Evolutionary conservation across 441 rosid species (phyloP), one percentile per base, ranked within the genome.

Genomic region (Monsonia emarginata): DNA sequence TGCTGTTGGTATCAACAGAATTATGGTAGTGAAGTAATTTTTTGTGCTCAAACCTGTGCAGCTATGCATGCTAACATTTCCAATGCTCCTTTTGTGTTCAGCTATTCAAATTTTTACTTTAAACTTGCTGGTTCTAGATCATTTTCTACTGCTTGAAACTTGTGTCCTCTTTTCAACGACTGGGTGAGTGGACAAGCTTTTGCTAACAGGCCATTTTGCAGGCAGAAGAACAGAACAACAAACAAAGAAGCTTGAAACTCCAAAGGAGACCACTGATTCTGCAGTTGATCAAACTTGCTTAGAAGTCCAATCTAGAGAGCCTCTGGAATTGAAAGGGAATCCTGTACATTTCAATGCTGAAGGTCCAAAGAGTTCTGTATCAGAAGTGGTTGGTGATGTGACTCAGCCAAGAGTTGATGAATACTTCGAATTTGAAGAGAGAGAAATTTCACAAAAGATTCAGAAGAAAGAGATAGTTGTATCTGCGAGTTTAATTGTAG

Each of bases 201-300:
- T 44, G 46, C 52, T 16, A 44, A 44, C 21, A 16, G 2, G 19
- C n/a, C 66, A 69, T 76, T 72, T 72, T 81, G 71, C 74, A 87
- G 96, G 85, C 71, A 75, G 63, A 67, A 67, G 73, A 64, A 71
- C 75, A 40, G 80, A 67, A 42, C 84, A 68, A 69, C 63, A 63
- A 46, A 64, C 58, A 64, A 73, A 65, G 75, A 75, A 74, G 70
- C 40, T 40, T 40, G 75, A 68, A 52, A 68, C 64, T 76, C 64
- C 70, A 25, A 59, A 60, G 67, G 66, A 44, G 1, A 34, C 78
- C 7, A 57, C 68, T 21, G 46, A 48, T 72, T 61, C 77, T 61
- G 75, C 69, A 46, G 79, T 38, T 59, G 78, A 74, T 68, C 77
- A 81, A 68, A 62, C 67, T 44, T 69, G 72, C 64, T 60, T 63